phyloP scores from a whole-genome alignment of 192 early-diverging fungal genomes.

The Kickxella alabastrina region DNA sequence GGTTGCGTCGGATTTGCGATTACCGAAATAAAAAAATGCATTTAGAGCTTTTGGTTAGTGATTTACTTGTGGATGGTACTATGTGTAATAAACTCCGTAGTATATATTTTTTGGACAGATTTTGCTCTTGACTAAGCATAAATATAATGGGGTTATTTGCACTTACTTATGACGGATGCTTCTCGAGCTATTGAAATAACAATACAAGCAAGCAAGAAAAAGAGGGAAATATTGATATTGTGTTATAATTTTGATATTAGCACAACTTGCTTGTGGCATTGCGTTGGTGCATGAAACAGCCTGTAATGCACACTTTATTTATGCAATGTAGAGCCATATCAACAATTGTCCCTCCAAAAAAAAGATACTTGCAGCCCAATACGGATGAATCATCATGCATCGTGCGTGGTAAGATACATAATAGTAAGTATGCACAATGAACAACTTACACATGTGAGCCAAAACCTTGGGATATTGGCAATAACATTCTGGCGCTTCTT shows the following conservation, averaged over 20 bases:
- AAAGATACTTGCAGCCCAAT: too few species aligned
- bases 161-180: slow-evolving; percentile 53
- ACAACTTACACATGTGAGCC: slow-evolving; percentile 55
- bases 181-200: slow-evolving; percentile 40
- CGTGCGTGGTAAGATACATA: too few species aligned
- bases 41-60: too few species aligned
- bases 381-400: too few species aligned
- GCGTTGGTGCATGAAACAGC: too few species aligned
- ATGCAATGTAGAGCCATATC: too few species aligned
- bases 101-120: not conserved
- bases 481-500: slow-evolving; percentile 56
- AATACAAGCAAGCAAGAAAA: not conserved
- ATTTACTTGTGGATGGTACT: too few species aligned
- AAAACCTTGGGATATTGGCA: slow-evolving; percentile 56
- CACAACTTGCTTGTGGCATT: too few species aligned
- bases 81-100: not conserved
- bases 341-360: too few species aligned
- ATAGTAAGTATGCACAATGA: too few species aligned
- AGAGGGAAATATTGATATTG: not conserved
- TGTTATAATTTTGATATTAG: too few species aligned
- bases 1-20: slow-evolving; percentile 2
- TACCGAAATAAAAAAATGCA: not conserved
- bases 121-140: not conserved
- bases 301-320: too few species aligned
- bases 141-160: not conserved